Evolutionary conservation across 306 rosid genomes (phyloP).

Genomic region (Luffa aegyptiaca): DNA sequence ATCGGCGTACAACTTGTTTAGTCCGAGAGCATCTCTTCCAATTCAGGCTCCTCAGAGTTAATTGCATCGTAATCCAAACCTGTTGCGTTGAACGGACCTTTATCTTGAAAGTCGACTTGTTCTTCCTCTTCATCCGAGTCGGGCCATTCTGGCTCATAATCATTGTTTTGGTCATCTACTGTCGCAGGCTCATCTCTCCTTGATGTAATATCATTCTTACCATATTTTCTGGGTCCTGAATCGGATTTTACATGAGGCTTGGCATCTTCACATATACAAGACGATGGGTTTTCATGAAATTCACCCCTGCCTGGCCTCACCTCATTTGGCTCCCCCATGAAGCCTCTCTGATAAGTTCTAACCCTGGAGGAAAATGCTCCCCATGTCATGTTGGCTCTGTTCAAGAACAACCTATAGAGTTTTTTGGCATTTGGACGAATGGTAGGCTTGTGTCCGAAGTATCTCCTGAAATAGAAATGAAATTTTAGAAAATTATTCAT

Average conservation of each 20-base stretch:
- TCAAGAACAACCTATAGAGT: constrained; percentile 58
- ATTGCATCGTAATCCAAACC: constrained; percentile 49
- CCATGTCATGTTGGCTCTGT: constrained; percentile 76
- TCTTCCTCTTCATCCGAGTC: constrained; percentile 70
- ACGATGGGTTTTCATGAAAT: constrained; percentile 88
- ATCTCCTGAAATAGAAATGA: constrained; percentile 53
- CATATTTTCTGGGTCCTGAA: constrained; percentile 36
- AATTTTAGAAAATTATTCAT: constrained; percentile 5
- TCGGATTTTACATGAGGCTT: constrained; percentile 30
- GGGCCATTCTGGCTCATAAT: constrained; percentile 52
- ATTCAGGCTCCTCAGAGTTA: constrained; percentile 66
- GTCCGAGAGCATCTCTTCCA: constrained; percentile 89
- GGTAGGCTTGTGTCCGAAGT: constrained; percentile 96
- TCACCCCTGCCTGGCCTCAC: constrained; percentile 91
- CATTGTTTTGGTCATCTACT: constrained; percentile 31
- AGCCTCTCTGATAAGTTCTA: constrained; percentile 81
- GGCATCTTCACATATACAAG: constrained; percentile 87
- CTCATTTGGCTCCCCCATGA: constrained; percentile 93
- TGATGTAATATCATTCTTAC: constrained; percentile 30
- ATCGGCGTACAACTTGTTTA: constrained; percentile 20
- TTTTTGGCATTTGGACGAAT: constrained; percentile 98
- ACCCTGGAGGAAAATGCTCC: constrained; percentile 68
- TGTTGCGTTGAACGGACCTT: constrained; percentile 38
- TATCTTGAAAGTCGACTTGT: constrained; percentile 43
- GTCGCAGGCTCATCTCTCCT: constrained; percentile 27